These are phyloP conservation scores for Viola pubescens DNA, from an alignment of 441 rosid species.

Conservation along the genomic window DNA sequence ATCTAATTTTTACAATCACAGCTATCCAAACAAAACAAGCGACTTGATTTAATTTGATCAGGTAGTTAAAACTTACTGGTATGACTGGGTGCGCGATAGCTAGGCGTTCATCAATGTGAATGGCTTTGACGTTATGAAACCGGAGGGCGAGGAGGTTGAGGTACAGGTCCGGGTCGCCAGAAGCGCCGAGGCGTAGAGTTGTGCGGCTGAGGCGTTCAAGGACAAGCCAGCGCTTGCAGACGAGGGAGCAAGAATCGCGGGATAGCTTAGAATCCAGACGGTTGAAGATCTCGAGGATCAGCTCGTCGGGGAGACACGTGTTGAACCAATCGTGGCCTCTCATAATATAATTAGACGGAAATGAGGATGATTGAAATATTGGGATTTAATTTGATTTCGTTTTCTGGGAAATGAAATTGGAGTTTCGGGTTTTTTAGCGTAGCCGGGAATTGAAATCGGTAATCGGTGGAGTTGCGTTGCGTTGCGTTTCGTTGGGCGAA, in stretches of 20 bases:
- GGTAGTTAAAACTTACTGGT: too few relatives aligned
- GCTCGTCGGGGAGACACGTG: conserved; percentile 58
- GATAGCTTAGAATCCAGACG: conserved; percentile 52
- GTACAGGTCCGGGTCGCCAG: conserved; percentile 53
- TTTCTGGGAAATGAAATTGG: too few relatives aligned
- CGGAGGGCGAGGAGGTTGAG: conserved; percentile 58
- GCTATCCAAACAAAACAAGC: neutral
- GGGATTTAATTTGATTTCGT: too few relatives aligned
- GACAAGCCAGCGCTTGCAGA: conserved; percentile 71
- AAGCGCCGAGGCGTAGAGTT: conserved; percentile 73
- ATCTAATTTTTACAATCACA: neutral
- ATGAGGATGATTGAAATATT: too few relatives aligned
- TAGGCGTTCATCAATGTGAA: conserved; percentile 68
- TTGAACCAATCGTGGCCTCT: conserved; percentile 70
- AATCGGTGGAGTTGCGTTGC: too few relatives aligned
- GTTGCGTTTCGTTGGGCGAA: too few relatives aligned
- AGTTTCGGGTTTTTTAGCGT: too few relatives aligned
- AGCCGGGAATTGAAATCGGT: too few relatives aligned
- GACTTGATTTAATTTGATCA: too few relatives aligned
- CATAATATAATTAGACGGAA: conserved; percentile 25
- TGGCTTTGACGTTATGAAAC: conserved; percentile 44
- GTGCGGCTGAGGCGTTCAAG: conserved; percentile 71
- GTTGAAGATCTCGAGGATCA: conserved; percentile 63
- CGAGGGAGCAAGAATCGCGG: conserved; percentile 79
- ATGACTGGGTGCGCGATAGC: conserved; percentile 35